These are phyloP conservation scores for Xylaria longipes DNA, from an alignment of 495 filamentous ascomycete species.

Conservation along the genomic window DNA sequence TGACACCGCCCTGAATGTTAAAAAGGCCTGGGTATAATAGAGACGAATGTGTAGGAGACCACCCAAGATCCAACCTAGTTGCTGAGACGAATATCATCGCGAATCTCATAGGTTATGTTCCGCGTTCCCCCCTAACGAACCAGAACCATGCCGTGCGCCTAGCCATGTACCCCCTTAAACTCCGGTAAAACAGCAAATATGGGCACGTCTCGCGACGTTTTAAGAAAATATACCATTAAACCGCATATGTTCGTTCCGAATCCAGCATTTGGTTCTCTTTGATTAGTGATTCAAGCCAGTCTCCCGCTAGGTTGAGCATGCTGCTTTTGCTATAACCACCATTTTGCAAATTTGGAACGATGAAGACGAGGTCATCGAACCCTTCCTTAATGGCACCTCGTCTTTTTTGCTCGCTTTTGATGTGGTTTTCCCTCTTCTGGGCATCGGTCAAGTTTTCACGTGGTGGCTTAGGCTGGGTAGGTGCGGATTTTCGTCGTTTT, in stretches of 20 bases:
- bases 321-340: constrained; percentile 81
- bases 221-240: constrained; percentile 23
- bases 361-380: constrained; percentile 71
- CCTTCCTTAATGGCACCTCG: constrained; percentile 78
- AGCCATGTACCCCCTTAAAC: constrained; percentile 34
- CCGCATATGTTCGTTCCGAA: constrained; percentile 31
- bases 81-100: background rate
- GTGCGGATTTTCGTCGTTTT: constrained; percentile 38
- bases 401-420: constrained; percentile 86
- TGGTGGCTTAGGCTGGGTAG: constrained; percentile 50
- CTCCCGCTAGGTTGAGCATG: constrained; percentile 72
- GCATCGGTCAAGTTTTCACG: constrained; percentile 83
- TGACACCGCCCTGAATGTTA: background rate
- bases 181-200: constrained; percentile 31
- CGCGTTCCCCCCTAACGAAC: constrained; percentile 8
- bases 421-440: constrained; percentile 88
- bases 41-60: background rate
- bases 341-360: constrained; percentile 73
- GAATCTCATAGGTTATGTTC: background rate
- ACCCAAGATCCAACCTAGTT: constrained; percentile 11
- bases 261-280: constrained; percentile 67
- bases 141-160: constrained; percentile 25
- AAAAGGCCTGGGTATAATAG: constrained; percentile 17
- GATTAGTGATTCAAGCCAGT: constrained; percentile 76
- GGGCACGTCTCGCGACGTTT: constrained; percentile 3